These are phyloP conservation scores for Berberis thunbergii DNA, from an alignment of 164 flowering plant species.

Conservation along the genomic window DNA sequence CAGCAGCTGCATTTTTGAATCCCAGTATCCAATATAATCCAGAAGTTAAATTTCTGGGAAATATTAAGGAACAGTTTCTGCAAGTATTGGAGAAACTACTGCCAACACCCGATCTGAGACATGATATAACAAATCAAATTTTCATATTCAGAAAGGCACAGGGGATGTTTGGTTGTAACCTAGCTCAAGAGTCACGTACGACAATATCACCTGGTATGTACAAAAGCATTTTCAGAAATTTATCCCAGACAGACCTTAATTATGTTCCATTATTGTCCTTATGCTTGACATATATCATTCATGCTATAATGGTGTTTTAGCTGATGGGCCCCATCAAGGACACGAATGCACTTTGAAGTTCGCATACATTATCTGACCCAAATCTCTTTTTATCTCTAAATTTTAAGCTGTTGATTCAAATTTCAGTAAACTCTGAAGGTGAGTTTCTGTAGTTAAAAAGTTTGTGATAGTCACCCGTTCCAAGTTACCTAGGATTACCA, in stretches of 20 bases:
- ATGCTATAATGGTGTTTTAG: too few species aligned
- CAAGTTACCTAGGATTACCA: too few species aligned
- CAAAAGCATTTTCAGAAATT: neutral
- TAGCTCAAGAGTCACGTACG: slow-evolving; percentile 79
- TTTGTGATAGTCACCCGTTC: too few species aligned
- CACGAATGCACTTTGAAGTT: too few species aligned
- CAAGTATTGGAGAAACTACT: slow-evolving; percentile 72
- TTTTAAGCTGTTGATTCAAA: too few species aligned
- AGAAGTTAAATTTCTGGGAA: slow-evolving; percentile 55
- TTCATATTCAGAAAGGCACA: slow-evolving; percentile 51
- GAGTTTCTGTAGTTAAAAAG: too few species aligned
- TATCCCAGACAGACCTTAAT: neutral
- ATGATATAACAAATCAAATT: slow-evolving; percentile 74
- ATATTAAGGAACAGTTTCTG: slow-evolving; percentile 67
- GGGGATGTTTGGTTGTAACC: slow-evolving; percentile 76
- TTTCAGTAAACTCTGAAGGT: too few species aligned
- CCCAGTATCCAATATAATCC: slow-evolving; percentile 86
- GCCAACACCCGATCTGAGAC: slow-evolving; percentile 68
- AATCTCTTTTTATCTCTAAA: too few species aligned
- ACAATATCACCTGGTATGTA: slow-evolving; percentile 67
- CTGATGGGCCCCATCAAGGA: too few species aligned
- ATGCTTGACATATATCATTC: too few species aligned
- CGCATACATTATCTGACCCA: too few species aligned
- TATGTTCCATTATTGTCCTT: too few species aligned
- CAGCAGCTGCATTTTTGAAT: slow-evolving; percentile 92